Conservation (phyloP, 2,329 filamentous ascomycete species). For the Hypoxylon sp. region DNA sequence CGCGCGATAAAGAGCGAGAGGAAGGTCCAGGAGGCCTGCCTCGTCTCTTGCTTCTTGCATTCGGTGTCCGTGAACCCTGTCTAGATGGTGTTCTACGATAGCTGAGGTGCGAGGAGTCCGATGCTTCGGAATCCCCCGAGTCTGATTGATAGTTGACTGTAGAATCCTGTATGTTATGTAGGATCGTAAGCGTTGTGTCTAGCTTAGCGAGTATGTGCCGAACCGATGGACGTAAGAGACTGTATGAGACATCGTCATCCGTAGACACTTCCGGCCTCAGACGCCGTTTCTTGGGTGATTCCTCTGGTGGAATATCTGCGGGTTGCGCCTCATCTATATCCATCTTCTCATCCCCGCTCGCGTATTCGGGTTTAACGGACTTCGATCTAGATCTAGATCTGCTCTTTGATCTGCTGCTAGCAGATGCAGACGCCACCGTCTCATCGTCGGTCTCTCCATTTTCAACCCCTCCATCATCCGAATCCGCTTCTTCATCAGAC, state of each 20-base stretch:
- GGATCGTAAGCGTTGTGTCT: slow-evolving; percentile 75
- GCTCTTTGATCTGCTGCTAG: slow-evolving; percentile 18
- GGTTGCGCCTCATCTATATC: slow-evolving; percentile 40
- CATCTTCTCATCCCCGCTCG: slow-evolving; percentile 42
- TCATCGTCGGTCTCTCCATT: slow-evolving; percentile 38
- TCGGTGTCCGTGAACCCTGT: slow-evolving; percentile 29
- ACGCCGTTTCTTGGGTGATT: slow-evolving; percentile 14
- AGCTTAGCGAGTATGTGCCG: slow-evolving; percentile 78
- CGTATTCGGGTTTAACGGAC: slow-evolving; percentile 41
- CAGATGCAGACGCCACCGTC: slow-evolving; percentile 29
- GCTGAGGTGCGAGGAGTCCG: slow-evolving; percentile 40
- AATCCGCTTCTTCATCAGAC: slow-evolving; percentile 29
- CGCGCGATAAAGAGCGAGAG: slow-evolving; percentile 24
- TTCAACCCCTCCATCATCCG: slow-evolving; percentile 22
- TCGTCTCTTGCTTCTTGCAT: slow-evolving; percentile 9
- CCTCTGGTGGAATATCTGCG: slow-evolving; percentile 3
- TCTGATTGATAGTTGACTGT: slow-evolving; percentile 55
- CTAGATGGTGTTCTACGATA: slow-evolving; percentile 23
- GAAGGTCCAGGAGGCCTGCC: slow-evolving; percentile 39
- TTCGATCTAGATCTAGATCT: slow-evolving; percentile 41
- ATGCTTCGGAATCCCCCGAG: slow-evolving; percentile 47
- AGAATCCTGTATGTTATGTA: slow-evolving; percentile 76
- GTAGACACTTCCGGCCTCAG: slow-evolving; percentile 70
- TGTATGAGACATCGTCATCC: slow-evolving; percentile 77
- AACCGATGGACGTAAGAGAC: slow-evolving; percentile 75